Percentiles rank a stretch among this genome's conserved stretches.
Evolutionary conservation across 352 stramenopile species (phyloP).

Genomic region (Pythium myriotylum): DNA sequence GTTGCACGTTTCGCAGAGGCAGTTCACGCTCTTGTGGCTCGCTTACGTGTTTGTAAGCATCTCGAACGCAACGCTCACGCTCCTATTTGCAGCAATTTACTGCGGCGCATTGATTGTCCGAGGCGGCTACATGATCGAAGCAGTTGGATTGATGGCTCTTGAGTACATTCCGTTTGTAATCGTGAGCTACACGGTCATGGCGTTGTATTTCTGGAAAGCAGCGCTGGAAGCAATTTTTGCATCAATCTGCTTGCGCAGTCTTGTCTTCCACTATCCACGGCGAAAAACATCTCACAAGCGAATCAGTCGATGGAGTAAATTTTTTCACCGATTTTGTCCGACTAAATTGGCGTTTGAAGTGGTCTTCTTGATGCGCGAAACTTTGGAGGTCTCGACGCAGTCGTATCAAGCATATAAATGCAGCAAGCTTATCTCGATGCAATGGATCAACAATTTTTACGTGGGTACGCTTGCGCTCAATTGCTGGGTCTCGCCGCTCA

Average conservation of each 20-base stretch:
- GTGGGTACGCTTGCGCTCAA: slow-evolving; percentile 15
- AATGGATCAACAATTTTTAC: slow-evolving; percentile 29
- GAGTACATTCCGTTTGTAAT: slow-evolving; percentile 12
- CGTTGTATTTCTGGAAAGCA: slow-evolving; percentile 9
- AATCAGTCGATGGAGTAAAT: neutral
- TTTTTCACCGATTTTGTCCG: neutral
- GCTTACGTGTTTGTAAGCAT: slow-evolving; percentile 3
- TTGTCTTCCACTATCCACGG: neutral
- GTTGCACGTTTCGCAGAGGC: neutral
- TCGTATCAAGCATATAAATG: slow-evolving; percentile 30
- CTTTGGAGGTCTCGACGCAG: slow-evolving; percentile 20
- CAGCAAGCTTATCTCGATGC: slow-evolving; percentile 15
- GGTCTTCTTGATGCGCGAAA: slow-evolving; percentile 20
- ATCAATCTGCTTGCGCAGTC: slow-evolving; percentile 1
- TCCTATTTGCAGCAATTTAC: slow-evolving; percentile 11
- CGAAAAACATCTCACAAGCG: neutral
- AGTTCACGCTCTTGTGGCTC: slow-evolving; percentile 7
- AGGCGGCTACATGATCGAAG: slow-evolving; percentile 23
- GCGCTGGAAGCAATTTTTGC: slow-evolving; percentile 2
- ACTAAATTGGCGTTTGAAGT: slow-evolving; percentile 14
- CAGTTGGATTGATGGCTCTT: slow-evolving; percentile 13
- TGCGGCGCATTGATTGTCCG: slow-evolving; percentile 14
- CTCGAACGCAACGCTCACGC: slow-evolving; percentile 3
- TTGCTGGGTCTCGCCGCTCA: slow-evolving; percentile 28
- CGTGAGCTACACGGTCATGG: slow-evolving; percentile 7